Base-by-base conservation (phyloP, 31 red algal genomes). In the Odonthalia washingtoniensis region DNA sequence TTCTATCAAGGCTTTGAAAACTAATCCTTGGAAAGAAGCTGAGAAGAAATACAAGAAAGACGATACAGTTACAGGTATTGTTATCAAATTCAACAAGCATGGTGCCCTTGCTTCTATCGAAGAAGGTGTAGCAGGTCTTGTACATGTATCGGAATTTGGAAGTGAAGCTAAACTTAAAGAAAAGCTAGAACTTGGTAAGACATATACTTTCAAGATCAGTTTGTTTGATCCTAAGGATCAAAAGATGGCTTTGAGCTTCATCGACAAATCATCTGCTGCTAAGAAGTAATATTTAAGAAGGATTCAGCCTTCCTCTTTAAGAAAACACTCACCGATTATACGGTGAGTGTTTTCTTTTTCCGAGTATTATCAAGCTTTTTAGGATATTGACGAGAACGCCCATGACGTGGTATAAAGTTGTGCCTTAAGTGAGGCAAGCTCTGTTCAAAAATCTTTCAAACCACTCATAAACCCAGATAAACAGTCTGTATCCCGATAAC, bases 101-200 rank as follows among this genome's bases (percentile, higher is more conserved):
- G 64, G 64, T 33, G 64, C 64, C 30, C 33, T 67, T 33, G 64
- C 33, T 35, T 67, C 64, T 67, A 35, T 67, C 27, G 64, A 67
- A 67, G 64, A 67, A 67, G 64, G 64, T 33, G 64, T 67, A 33
- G 64, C 64, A 33, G 64, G 64, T 33, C 33, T 67, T 33, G 64
- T 67, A 67, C 64, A 67, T 35, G 64, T 67, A 67, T 67, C 64
- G 4, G 64, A 67, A 33, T 67, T 67, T 67, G 64, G 30, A 67
- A 35, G 33, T 67, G 33, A 33, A 33, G 64, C 64, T 33, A 35
- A 67, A 67, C 64, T 67, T 33, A 67, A 67, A 67, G 64, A 67
- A 67, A 67, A 67, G 33, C 64, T 67, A 67, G 27, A 30, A 33
- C 33, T 67, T 33, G 64, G 64, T 33, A 67, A 33, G 64, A 67